A percentile compares a stretch with the other conserved stretches of the same genome.
Conservation (phyloP, 495 filamentous ascomycete genomes). For the Durotheca rogersii region DNA sequence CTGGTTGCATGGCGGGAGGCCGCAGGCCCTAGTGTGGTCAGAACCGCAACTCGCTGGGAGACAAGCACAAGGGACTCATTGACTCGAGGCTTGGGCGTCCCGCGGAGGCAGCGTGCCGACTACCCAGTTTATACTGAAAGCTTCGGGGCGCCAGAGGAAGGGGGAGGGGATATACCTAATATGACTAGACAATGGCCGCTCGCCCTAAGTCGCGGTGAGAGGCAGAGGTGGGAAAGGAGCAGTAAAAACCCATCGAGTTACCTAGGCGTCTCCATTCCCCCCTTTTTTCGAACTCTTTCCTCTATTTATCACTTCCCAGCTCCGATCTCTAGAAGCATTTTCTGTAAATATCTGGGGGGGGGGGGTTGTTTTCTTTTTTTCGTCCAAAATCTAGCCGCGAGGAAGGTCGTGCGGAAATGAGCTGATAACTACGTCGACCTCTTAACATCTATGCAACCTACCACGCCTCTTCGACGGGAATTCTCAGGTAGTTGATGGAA, state of each 20-base stretch:
- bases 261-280: conserved; percentile 4
- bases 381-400: conserved; percentile 11
- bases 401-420: conserved; percentile 5
- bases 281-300: too few relatives aligned
- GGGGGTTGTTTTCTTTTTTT: too few relatives aligned
- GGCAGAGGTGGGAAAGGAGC: conserved; percentile 1
- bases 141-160: conserved; percentile 1
- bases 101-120: conserved; percentile 24
- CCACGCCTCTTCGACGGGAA: conserved; percentile 5
- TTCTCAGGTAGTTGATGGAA: conserved; percentile 21
- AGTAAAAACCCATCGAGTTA: conserved; percentile 2
- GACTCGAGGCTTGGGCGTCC: conserved; percentile 36
- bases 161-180: too few relatives aligned
- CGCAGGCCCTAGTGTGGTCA: conserved; percentile 28
- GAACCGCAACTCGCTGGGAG: conserved; percentile 29
- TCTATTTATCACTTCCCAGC: too few relatives aligned
- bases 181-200: conserved; percentile 1
- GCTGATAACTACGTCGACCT: conserved; percentile 4
- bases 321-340: too few relatives aligned
- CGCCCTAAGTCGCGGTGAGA: neutral
- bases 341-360: too few relatives aligned
- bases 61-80: conserved; percentile 25
- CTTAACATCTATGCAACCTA: conserved; percentile 1
- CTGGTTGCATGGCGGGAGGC: conserved; percentile 27
- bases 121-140: conserved; percentile 11